Percentiles rank a stretch among this genome's conserved stretches.
Evolutionary conservation across 805 yeast genomes (phyloP).

Genomic region (Diddensiella transvaalensis): DNA sequence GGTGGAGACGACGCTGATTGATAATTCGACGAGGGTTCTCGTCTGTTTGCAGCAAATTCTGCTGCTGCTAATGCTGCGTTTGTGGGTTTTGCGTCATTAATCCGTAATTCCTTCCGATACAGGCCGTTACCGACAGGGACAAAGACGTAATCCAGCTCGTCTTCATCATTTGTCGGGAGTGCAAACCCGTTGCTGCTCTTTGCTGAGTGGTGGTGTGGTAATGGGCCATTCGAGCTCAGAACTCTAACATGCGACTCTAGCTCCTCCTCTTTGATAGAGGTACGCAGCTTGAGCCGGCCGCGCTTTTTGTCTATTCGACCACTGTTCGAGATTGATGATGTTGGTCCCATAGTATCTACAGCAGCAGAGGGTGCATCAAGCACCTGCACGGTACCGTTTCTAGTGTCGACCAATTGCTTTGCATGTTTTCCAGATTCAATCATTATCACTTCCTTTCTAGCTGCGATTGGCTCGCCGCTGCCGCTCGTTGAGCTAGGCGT

Average conservation of each 20-base stretch:
- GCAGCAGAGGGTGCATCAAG: slow-evolving; percentile 13
- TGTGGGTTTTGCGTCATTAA: too few species aligned
- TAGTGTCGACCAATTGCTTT: slow-evolving; percentile 25
- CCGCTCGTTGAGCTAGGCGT: not conserved
- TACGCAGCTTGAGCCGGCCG: slow-evolving; percentile 11
- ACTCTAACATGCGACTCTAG: not conserved
- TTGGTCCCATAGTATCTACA: slow-evolving; percentile 1
- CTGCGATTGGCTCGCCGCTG: not conserved
- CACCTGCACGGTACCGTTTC: slow-evolving; percentile 22
- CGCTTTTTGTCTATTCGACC: slow-evolving; percentile 9
- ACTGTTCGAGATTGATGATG: not conserved
- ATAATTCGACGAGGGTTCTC: not conserved
- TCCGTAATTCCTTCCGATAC: slow-evolving; percentile 27
- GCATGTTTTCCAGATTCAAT: slow-evolving; percentile 22
- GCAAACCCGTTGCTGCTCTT: slow-evolving; percentile 17
- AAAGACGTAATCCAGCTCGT: slow-evolving; percentile 24
- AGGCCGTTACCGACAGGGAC: slow-evolving; percentile 35
- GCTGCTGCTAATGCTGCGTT: too few species aligned
- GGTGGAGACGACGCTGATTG: not conserved
- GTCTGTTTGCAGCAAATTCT: not conserved
- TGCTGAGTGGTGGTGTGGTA: not conserved
- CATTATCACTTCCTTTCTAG: slow-evolving; percentile 13
- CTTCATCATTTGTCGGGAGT: slow-evolving; percentile 9
- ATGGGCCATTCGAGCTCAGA: not conserved
- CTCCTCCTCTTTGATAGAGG: not conserved